A percentile compares a stretch with the other conserved stretches of the same genome.
Conservation (phyloP, 2,329 filamentous ascomycete species). For the Scolecobasidium constrictum region DNA sequence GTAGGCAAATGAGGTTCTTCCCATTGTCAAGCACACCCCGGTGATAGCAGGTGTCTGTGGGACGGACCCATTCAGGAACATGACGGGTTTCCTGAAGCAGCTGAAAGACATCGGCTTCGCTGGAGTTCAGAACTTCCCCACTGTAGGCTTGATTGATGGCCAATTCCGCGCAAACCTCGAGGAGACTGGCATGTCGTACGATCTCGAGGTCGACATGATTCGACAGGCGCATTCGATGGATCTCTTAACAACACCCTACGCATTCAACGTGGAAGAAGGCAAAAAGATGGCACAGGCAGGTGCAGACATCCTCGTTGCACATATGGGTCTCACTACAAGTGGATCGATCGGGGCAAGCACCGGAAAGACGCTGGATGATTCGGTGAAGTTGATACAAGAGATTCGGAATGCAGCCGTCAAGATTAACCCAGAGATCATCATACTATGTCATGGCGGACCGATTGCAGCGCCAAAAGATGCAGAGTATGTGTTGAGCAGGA, state of each 20-base stretch:
- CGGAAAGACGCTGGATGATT: slow-evolving; percentile 53
- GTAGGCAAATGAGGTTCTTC: slow-evolving; percentile 53
- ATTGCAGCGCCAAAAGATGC: slow-evolving; percentile 55
- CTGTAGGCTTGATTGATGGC: slow-evolving; percentile 60
- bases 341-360: slow-evolving; percentile 54
- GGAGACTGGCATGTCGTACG: slow-evolving; percentile 62
- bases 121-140: slow-evolving; percentile 65
- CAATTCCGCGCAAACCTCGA: slow-evolving; percentile 57
- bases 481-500: slow-evolving; percentile 48
- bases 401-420: slow-evolving; percentile 50
- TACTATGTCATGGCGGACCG: slow-evolving; percentile 61
- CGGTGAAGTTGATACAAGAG: slow-evolving; percentile 48
- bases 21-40: slow-evolving; percentile 51
- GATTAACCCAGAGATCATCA: slow-evolving; percentile 49
- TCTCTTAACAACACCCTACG: slow-evolving; percentile 59
- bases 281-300: slow-evolving; percentile 52
- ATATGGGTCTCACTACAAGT: slow-evolving; percentile 56
- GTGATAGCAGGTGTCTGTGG: slow-evolving; percentile 62
- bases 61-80: slow-evolving; percentile 57
- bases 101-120: slow-evolving; percentile 53
- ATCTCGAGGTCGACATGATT: slow-evolving; percentile 56
- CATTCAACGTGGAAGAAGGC: slow-evolving; percentile 53
- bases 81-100: slow-evolving; percentile 48
- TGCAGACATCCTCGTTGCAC: slow-evolving; percentile 56
- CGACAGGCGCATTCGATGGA: slow-evolving; percentile 46